Evolutionary conservation across 2,329 filamentous ascomycete genomes (phyloP).

Genomic region (Stagonosporopsis rhizophila): DNA sequence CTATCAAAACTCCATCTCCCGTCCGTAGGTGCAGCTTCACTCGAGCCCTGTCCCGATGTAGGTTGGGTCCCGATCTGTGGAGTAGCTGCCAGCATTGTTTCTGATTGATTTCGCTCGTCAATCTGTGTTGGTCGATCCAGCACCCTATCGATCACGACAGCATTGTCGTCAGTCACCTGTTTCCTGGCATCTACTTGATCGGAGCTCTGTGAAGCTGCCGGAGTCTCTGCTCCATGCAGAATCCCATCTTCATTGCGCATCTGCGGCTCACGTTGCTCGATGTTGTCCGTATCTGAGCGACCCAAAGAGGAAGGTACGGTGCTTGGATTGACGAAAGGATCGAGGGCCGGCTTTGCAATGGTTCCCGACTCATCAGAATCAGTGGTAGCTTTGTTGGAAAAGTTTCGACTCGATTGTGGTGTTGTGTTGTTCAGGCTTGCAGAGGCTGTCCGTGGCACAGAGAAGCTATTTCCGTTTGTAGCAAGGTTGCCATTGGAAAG

Average conservation of each 20-base stretch:
- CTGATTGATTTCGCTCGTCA: too few species aligned
- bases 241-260: not conserved
- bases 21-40: constrained; percentile 8
- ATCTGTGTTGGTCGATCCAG: not conserved
- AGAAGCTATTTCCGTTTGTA: not conserved
- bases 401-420: not conserved
- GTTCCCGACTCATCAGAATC: not conserved
- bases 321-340: constrained; percentile 18
- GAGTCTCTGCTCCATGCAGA: too few species aligned
- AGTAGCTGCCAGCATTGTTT: not conserved
- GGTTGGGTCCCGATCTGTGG: constrained; percentile 3
- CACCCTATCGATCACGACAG: not conserved
- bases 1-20: constrained; percentile 15
- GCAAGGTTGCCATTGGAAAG: not conserved
- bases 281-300: constrained; percentile 12
- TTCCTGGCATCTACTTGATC: not conserved
- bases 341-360: not conserved
- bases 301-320: constrained; percentile 10
- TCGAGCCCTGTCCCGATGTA: not conserved
- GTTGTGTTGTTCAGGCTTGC: not conserved
- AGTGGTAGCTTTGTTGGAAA: not conserved
- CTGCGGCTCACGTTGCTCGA: not conserved
- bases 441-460: not conserved
- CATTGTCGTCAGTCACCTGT: too few species aligned
- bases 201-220: not conserved